A percentile compares a stretch with the other conserved stretches of the same genome.
phyloP scores from a whole-genome alignment of 75 land plant genomes.

The Sequoia sempervirens region DNA sequence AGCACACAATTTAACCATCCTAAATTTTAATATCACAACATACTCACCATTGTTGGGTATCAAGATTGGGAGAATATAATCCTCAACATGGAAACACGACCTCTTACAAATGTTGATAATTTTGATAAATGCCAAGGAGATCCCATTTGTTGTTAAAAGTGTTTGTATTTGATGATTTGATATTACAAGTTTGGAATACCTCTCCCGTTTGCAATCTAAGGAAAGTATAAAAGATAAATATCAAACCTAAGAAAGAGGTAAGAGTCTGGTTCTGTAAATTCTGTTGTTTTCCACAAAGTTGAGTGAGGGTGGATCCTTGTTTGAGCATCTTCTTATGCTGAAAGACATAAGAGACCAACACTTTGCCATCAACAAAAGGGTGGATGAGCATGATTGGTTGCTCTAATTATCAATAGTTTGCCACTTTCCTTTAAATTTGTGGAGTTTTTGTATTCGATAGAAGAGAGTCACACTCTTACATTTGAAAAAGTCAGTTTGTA shows the following conservation, averaged over 20 bases:
- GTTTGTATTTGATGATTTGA: background rate
- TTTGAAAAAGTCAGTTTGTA: too few relatives aligned
- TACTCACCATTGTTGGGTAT: background rate
- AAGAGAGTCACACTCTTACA: background rate
- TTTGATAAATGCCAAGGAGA: background rate
- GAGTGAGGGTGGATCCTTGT: background rate
- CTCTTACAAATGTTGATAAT: background rate
- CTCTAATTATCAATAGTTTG: too few relatives aligned
- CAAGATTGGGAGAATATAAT: background rate
- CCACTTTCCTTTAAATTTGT: too few relatives aligned
- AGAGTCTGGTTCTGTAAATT: background rate
- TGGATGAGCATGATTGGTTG: background rate
- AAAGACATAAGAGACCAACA: background rate
- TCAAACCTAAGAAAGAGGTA: background rate
- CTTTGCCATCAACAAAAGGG: background rate
- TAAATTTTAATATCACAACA: too few relatives aligned
- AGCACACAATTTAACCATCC: background rate
- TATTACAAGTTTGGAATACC: background rate
- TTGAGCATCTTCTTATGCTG: too few relatives aligned
- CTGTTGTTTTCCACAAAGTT: background rate
- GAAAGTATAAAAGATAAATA: too few relatives aligned
- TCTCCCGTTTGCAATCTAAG: background rate
- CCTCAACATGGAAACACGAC: background rate
- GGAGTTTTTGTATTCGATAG: background rate
- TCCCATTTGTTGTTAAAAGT: too few relatives aligned